Conservation (phyloP, 2,329 filamentous ascomycete genomes). For the Cladosporium colombiae region DNA sequence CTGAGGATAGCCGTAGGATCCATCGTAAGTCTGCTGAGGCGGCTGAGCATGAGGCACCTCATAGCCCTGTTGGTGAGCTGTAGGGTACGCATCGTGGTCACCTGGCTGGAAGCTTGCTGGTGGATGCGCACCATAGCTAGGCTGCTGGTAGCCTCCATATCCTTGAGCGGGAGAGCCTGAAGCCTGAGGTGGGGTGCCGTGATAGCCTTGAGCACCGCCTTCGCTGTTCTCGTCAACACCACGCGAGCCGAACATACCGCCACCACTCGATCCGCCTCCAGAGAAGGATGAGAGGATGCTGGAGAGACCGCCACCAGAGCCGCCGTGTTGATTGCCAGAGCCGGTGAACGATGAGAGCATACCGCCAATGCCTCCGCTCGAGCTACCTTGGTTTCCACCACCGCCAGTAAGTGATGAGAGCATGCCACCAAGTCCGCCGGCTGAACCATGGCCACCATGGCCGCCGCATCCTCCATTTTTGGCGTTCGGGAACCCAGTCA, state of each 20-base stretch:
- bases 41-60: slow-evolving; percentile 30
- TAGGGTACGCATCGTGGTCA: slow-evolving; percentile 34
- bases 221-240: slow-evolving; percentile 4
- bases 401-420: not conserved
- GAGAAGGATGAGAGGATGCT: slow-evolving; percentile 11
- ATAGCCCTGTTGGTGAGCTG: slow-evolving; percentile 39
- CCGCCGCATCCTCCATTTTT: slow-evolving; percentile 2
- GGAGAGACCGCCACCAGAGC: slow-evolving; percentile 12
- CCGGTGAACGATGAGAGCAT: slow-evolving; percentile 13
- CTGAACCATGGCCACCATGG: slow-evolving; percentile 7
- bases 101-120: slow-evolving; percentile 33
- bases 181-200: slow-evolving; percentile 10
- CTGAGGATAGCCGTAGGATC: slow-evolving; percentile 30
- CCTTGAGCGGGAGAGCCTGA: slow-evolving; percentile 12
- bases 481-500: slow-evolving; percentile 12
- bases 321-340: slow-evolving; percentile 7
- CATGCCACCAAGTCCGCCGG: slow-evolving; percentile 12
- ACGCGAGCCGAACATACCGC: slow-evolving; percentile 18
- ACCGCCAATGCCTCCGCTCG: slow-evolving; percentile 16
- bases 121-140: slow-evolving; percentile 20
- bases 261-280: slow-evolving; percentile 11
- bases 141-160: slow-evolving; percentile 16
- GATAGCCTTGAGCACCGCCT: not conserved
- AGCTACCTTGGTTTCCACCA: slow-evolving; percentile 11
- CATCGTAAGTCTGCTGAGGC: slow-evolving; percentile 18